Percentiles rank a stretch among this genome's conserved stretches.
These are phyloP conservation scores for Apiospora aurea DNA, from an alignment of 2,329 filamentous ascomycete genomes.

Conservation along the genomic window DNA sequence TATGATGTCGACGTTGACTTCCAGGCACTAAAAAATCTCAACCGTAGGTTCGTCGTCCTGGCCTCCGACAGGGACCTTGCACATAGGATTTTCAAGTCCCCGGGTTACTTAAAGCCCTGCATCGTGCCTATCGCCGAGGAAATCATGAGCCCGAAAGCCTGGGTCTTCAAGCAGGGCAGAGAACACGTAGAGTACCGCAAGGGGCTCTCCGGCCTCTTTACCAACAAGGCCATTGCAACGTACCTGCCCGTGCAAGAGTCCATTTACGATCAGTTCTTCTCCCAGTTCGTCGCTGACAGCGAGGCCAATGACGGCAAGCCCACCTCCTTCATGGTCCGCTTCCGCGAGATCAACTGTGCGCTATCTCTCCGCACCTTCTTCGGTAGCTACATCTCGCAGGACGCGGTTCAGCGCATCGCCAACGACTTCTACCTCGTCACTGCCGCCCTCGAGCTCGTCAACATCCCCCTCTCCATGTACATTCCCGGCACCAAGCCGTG, in stretches of 20 bases:
- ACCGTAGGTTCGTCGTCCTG: conserved; percentile 75
- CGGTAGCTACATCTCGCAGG: conserved; percentile 78
- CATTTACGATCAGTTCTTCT: conserved; percentile 75
- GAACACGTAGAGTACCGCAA: conserved; percentile 80
- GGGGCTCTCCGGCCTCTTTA: conserved; percentile 77
- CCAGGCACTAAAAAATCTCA: conserved; percentile 4
- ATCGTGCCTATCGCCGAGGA: conserved; percentile 79
- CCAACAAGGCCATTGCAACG: conserved; percentile 70
- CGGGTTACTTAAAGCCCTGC: conserved; percentile 76
- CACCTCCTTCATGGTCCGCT: conserved; percentile 72
- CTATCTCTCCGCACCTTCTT: conserved; percentile 82
- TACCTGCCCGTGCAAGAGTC: conserved; percentile 79
- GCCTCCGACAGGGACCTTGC: conserved; percentile 80
- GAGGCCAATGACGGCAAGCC: conserved; percentile 59
- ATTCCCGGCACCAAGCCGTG: conserved; percentile 79
- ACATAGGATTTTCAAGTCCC: conserved; percentile 84
- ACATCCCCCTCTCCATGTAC: conserved; percentile 74
- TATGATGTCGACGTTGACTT: background rate
- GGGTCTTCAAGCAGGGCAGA: conserved; percentile 81
- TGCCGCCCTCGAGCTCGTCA: conserved; percentile 80
- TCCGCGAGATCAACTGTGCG: conserved; percentile 81
- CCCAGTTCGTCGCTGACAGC: conserved; percentile 69
- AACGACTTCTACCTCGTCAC: conserved; percentile 83
- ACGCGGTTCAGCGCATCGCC: conserved; percentile 75
- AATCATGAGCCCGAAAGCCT: conserved; percentile 74